Evolutionary conservation across 371 early-diverging fungal genomes (phyloP).

Genomic region (Apophysomyces elegans): DNA sequence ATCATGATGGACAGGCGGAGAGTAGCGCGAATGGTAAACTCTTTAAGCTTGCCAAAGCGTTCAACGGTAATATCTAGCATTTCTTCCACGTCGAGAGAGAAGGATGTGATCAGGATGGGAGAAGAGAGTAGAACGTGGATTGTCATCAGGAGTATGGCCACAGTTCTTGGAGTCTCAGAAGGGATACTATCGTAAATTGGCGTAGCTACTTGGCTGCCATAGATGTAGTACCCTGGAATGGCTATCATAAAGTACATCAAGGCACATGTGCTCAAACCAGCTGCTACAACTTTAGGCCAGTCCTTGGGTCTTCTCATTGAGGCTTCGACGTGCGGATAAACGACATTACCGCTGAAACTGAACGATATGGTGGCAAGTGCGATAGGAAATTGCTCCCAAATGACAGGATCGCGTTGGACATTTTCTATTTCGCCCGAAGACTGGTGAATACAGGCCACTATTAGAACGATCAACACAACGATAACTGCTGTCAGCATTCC

Average conservation of each 20-base stretch:
- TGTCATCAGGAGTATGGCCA: conserved; percentile 78
- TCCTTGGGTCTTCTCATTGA: conserved; percentile 79
- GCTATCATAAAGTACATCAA: conserved; percentile 79
- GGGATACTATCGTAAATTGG: conserved; percentile 82
- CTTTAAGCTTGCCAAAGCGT: conserved; percentile 51
- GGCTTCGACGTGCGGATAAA: conserved; percentile 85
- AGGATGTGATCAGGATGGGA: conserved; percentile 81
- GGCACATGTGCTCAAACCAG: conserved; percentile 73
- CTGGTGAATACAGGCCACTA: conserved; percentile 43
- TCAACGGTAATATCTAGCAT: conserved; percentile 62
- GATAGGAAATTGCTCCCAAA: conserved; percentile 59
- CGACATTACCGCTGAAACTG: conserved; percentile 81
- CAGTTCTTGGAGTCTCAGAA: conserved; percentile 59
- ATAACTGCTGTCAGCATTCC: conserved; percentile 58
- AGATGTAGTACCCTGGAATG: conserved; percentile 80
- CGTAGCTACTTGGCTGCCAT: conserved; percentile 68
- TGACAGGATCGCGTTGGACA: conserved; percentile 46
- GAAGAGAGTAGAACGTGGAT: conserved; percentile 84
- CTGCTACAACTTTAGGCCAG: conserved; percentile 73
- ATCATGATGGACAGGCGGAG: conserved; percentile 60
- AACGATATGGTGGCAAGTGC: conserved; percentile 73
- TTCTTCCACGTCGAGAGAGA: conserved; percentile 74
- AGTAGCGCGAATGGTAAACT: conserved; percentile 59
- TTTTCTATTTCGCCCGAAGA: conserved; percentile 19
- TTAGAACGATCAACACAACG: conserved; percentile 47